Evolutionary conservation across 768 basidiomycete genomes (phyloP).

Genomic region (Dendrothele bispora): DNA sequence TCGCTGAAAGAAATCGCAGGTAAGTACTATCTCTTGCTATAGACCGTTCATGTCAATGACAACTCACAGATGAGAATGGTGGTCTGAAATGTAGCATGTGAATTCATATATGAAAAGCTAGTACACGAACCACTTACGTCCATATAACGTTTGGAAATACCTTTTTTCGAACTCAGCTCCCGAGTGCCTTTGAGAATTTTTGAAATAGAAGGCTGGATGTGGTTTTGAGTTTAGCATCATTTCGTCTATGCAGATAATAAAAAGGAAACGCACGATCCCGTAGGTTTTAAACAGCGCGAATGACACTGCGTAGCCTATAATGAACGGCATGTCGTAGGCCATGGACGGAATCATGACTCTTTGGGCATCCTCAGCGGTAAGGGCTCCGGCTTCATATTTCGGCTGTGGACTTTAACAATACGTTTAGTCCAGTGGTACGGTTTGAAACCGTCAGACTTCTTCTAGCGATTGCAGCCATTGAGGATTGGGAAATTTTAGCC

Average conservation of each 20-base stretch:
- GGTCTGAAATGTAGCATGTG: constrained; percentile 28
- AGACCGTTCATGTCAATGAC: not conserved
- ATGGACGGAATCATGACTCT: constrained; percentile 32
- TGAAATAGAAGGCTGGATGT: constrained; percentile 45
- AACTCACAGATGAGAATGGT: constrained; percentile 41
- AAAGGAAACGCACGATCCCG: constrained; percentile 36
- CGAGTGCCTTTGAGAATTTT: constrained; percentile 40
- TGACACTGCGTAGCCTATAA: constrained; percentile 38
- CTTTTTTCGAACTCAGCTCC: constrained; percentile 34
- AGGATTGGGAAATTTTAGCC: no score
- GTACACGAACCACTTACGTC: constrained; percentile 37
- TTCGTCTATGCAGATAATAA: not conserved
- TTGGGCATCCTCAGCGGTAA: constrained; percentile 49
- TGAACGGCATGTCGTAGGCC: constrained; percentile 45
- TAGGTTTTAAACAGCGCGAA: constrained; percentile 59
- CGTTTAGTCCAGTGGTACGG: no score
- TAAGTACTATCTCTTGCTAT: not conserved
- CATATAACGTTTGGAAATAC: constrained; percentile 42
- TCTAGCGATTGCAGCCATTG: no score
- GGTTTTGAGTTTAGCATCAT: not conserved
- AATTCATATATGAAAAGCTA: not conserved
- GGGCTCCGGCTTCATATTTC: constrained; percentile 27
- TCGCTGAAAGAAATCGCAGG: constrained; percentile 22
- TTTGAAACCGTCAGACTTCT: no score
- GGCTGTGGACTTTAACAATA: no score